A percentile compares a stretch with the other conserved stretches of the same genome.
These are phyloP conservation scores for Russula sp. DNA, from an alignment of 768 basidiomycete genomes.

Conservation along the genomic window DNA sequence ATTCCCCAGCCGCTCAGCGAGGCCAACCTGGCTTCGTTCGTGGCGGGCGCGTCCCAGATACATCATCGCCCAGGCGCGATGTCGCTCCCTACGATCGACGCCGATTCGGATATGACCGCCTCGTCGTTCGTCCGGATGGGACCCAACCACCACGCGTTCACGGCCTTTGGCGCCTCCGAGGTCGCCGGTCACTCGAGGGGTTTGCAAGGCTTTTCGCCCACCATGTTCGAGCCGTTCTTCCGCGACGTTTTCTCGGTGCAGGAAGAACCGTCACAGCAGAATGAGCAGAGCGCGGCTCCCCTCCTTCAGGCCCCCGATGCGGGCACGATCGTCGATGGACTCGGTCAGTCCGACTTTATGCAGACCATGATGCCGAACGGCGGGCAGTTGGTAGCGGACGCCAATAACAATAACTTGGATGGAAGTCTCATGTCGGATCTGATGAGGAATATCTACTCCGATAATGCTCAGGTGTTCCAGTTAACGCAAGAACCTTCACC, in stretches of 20 bases:
- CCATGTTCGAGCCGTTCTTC: slow-evolving; percentile 30
- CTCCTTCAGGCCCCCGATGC: neutral
- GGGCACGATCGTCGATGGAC: neutral
- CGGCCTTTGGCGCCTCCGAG: slow-evolving; percentile 12
- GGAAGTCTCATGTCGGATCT: slow-evolving; percentile 12
- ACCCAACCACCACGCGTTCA: slow-evolving; percentile 9
- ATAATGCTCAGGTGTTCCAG: neutral
- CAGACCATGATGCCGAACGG: neutral
- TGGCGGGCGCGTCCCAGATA: neutral
- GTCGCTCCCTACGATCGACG: slow-evolving; percentile 19
- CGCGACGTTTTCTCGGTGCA: slow-evolving; percentile 22
- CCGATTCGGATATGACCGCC: slow-evolving; percentile 8
- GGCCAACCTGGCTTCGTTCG: slow-evolving; percentile 13
- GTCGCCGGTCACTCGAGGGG: slow-evolving; percentile 9
- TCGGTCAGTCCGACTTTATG: neutral
- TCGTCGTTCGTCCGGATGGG: slow-evolving; percentile 7
- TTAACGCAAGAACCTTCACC: neutral
- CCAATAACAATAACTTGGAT: too few relatives aligned
- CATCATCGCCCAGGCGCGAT: slow-evolving; percentile 8
- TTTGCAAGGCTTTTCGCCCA: slow-evolving; percentile 21
- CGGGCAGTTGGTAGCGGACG: slow-evolving; percentile 14
- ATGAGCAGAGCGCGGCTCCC: neutral
- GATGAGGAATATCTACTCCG: slow-evolving; percentile 1
- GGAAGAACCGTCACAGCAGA: slow-evolving; percentile 6
- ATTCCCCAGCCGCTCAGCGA: slow-evolving; percentile 18